These are phyloP conservation scores for Chaetomiaceae sp. DNA, from an alignment of 2,329 filamentous ascomycete species.

Conservation along the genomic window DNA sequence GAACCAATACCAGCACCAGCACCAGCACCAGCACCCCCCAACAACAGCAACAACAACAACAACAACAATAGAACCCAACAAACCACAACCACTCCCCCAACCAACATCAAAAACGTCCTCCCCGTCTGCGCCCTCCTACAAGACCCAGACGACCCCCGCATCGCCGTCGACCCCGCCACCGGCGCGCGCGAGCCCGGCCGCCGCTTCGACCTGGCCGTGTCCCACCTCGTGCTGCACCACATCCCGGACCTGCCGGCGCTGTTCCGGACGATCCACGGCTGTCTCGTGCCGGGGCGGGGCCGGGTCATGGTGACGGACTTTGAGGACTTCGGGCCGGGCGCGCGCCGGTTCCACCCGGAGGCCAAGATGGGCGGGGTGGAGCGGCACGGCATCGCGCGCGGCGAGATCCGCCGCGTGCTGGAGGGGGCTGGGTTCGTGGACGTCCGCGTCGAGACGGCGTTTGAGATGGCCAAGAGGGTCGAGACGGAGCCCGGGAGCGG, in stretches of 20 bases:
- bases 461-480: constrained; percentile 47
- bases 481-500: constrained; percentile 43
- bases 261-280: constrained; percentile 43
- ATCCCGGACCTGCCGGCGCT: constrained; percentile 42
- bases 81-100: too few species aligned
- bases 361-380: constrained; percentile 51
- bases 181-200: constrained; percentile 27
- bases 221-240: constrained; percentile 54
- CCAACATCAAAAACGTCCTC: constrained; percentile 37
- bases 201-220: constrained; percentile 49
- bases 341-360: constrained; percentile 49
- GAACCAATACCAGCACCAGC: too few species aligned
- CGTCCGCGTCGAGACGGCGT: constrained; percentile 44
- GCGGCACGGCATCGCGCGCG: constrained; percentile 46
- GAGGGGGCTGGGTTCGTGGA: constrained; percentile 45
- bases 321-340: constrained; percentile 51
- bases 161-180: constrained; percentile 35
- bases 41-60: too few species aligned
- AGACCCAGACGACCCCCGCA: constrained; percentile 43
- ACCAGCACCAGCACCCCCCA: too few species aligned
- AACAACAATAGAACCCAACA: too few species aligned
- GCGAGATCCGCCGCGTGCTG: constrained; percentile 41
- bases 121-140: constrained; percentile 45
- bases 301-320: constrained; percentile 52
- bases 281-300: constrained; percentile 45